Conservation (phyloP, 805 yeast species). For the Wickerhamomyces tratensis region DNA sequence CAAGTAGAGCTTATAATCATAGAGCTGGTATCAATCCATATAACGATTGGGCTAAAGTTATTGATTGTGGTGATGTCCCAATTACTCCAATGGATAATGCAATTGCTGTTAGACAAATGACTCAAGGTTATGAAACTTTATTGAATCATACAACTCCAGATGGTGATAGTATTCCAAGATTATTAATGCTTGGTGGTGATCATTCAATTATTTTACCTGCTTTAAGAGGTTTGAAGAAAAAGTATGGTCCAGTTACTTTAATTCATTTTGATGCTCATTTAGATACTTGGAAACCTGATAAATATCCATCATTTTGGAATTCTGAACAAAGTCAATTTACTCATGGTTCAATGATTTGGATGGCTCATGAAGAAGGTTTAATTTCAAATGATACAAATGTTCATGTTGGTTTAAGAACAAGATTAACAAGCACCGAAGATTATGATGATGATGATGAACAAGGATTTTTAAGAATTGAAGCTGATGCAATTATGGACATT, state of each 20-base stretch:
- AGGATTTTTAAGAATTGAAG: conserved; percentile 58
- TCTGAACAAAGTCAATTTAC: conserved; percentile 53
- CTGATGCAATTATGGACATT: conserved; percentile 64
- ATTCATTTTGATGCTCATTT: conserved; percentile 82
- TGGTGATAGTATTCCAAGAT: conserved; percentile 39
- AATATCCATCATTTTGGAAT: conserved; percentile 57
- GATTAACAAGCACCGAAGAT: conserved; percentile 56
- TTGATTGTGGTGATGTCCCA: conserved; percentile 66
- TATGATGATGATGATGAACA: conserved; percentile 58
- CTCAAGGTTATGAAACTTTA: conserved; percentile 46
- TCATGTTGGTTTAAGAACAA: conserved; percentile 72
- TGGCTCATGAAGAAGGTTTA: conserved; percentile 53
- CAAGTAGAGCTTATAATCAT: conserved; percentile 60
- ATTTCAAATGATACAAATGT: conserved; percentile 44
- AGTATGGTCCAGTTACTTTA: conserved; percentile 61
- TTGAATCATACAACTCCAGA: conserved; percentile 22
- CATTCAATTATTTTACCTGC: conserved; percentile 72
- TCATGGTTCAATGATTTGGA: conserved; percentile 85
- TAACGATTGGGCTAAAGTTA: conserved; percentile 37
- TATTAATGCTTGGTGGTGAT: conserved; percentile 75
- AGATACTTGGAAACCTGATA: conserved; percentile 72
- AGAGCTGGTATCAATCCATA: conserved; percentile 57
- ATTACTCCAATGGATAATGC: conserved; percentile 60
- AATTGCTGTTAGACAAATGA: conserved; percentile 55
- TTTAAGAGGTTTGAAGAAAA: conserved; percentile 47